Base-by-base conservation (phyloP, 164 flowering plant species). In the Sextonia rubra region DNA sequence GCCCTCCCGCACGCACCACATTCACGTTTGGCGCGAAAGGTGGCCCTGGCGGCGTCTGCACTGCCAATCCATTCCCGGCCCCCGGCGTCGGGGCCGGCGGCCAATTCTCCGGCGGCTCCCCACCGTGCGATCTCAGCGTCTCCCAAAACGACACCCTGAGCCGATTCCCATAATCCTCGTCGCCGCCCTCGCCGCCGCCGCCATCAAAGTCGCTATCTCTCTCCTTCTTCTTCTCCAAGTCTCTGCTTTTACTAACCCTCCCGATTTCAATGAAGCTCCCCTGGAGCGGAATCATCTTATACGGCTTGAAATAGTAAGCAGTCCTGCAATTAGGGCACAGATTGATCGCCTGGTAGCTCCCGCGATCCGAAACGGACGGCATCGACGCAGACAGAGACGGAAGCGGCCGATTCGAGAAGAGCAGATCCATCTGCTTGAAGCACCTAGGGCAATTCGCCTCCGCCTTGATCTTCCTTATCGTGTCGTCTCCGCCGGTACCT, bases 321-420 rank as follows among this genome's bases (percentile, higher is more conserved):
- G 93, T 82, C 67, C 86, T 93, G 79, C 99, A 95, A 86, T 81
- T 93, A 62, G 98, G 97, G 78, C 99, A 95, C 12, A 93, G 78
- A 81, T 88, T 91, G 29, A 89, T 85, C 0, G 93, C 90, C 76
- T 87, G 87, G 58, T 75, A 83, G 24, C 73, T 63, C 4, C 67
- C 68, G 27, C 29, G 61, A 61, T 3, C 60, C 20, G 60, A 47
- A 15, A 67, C 27, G 18, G 30, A 32, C 12, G 68, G 3, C 44
- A 58, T 69, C 47, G 52, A 14, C 25, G 70, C 76, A 22, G 23
- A 85, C 18, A 75, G 72, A 14, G 68, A 26, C 0, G 58, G 58
- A 15, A 52, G 20, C 12, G 32, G 74, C 2, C 83, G 86, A 78
- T 85, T 85, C 71, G 96, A 80, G 84, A 91, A 89, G 30, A 90